Percentiles rank a stretch among this genome's conserved stretches.
phyloP scores from a whole-genome alignment of 163 green algal genomes.

The Coccomyxa subellipsoidea region DNA sequence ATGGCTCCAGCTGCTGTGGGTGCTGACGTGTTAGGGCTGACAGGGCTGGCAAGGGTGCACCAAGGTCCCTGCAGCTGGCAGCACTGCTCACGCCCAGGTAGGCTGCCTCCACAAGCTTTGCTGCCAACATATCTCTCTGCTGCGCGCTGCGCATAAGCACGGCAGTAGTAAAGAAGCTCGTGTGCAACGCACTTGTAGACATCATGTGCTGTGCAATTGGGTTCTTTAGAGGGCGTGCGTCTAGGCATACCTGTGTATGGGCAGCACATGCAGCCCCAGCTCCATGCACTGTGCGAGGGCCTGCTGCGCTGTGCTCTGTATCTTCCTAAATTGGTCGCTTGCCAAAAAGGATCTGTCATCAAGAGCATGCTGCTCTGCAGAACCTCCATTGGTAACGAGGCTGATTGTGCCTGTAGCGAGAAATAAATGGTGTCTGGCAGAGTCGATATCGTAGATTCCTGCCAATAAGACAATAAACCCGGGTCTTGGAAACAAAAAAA shows the following conservation, averaged over 20 bases:
- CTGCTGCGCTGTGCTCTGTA: neutral
- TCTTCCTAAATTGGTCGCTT: neutral
- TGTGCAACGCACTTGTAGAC: too few species aligned
- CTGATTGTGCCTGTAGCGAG: too few species aligned
- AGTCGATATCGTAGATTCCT: too few species aligned
- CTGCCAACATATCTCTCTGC: neutral
- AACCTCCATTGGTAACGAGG: too few species aligned
- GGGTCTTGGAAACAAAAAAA: too few species aligned
- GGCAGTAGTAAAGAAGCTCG: neutral
- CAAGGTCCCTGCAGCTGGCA: neutral
- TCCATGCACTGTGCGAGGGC: neutral
- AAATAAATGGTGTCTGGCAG: too few species aligned
- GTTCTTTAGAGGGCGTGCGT: too few species aligned
- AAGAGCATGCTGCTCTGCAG: neutral
- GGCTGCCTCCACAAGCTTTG: neutral
- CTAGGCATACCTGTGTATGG: neutral
- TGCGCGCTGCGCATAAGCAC: neutral
- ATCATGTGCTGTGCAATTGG: too few species aligned
- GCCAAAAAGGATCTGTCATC: neutral
- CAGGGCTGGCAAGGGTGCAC: neutral
- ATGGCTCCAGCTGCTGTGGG: too few species aligned
- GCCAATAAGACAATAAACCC: too few species aligned
- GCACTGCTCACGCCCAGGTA: neutral
- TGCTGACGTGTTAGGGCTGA: too few species aligned
- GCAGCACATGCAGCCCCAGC: neutral